Base-by-base conservation (phyloP, 495 filamentous ascomycete genomes). In the Rhypophila decipiens region DNA sequence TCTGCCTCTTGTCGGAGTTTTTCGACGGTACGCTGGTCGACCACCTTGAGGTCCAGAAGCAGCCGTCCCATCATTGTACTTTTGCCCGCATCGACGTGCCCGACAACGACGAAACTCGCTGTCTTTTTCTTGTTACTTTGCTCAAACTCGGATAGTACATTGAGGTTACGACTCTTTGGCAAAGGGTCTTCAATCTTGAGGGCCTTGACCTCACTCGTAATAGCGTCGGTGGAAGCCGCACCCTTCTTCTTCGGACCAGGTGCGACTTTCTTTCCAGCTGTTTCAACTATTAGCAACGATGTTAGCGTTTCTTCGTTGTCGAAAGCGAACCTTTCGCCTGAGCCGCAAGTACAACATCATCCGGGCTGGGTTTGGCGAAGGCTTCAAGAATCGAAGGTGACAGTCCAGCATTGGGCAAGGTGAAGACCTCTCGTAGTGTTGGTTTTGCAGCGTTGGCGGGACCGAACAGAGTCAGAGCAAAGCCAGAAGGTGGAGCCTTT, bases 61-160 rank as follows among this genome's bases (percentile, higher is more conserved):
- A 98, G 68, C 13, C 93, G 80, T 9, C 93, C 93, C 94, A 97
- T 97, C 15, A 98, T 73, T 13, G 93, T 98, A 67, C 89, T 95
- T 67, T 98, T 98, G 23, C 93, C 93, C 36, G 91, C 89, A 67
- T 98, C 93, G 38, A 98, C 93, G 66, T 98, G 93, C 29, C 93
- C 90, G 57, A 98, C 91, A 4, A 98, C 93, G 11, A 96, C 90
- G 69, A 98, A 97, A 57, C 88, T 96, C 39, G 88, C 90, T 29
- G 78, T 80, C 46, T 85, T 84, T 66, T 96, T 98, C 51, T 72
- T 72, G 33, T 79, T 82, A 19, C 77, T 73, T 48, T 84, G 89
- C 56, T 83, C 77, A 57, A 86, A 93, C 53, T 91, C 91, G 36
- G 81, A 78, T 10, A 91, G 55, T 4, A 97, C 90, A 61, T 97